These are phyloP conservation scores for Aspergillus pseudoviridinutans DNA, from an alignment of 2,329 filamentous ascomycete species.

Conservation along the genomic window DNA sequence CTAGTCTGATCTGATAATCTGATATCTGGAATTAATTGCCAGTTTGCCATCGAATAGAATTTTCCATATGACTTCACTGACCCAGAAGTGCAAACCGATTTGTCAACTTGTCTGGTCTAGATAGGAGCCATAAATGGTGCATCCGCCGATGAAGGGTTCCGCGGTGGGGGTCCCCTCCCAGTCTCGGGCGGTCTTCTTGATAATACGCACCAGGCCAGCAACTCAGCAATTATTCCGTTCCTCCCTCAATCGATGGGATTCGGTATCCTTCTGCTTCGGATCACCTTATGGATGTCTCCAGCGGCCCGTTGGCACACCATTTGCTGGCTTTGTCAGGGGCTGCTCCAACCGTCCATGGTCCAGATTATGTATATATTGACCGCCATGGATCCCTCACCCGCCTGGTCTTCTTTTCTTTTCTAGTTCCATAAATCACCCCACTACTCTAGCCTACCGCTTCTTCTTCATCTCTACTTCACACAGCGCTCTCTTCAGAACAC, in stretches of 20 bases:
- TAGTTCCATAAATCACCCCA: conserved; percentile 15
- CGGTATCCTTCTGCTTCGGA: conserved; percentile 35
- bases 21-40: background rate
- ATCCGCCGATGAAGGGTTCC: conserved; percentile 1
- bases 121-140: conserved; percentile 8
- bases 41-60: background rate
- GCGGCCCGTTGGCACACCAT: conserved; percentile 11
- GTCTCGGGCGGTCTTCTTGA: conserved; percentile 36
- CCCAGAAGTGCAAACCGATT: conserved; percentile 9
- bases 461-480: conserved; percentile 3
- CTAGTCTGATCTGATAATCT: background rate
- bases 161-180: conserved; percentile 18
- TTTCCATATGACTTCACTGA: conserved; percentile 3
- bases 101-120: conserved; percentile 18
- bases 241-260: conserved; percentile 31
- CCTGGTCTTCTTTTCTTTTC: conserved; percentile 4
- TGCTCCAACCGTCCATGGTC: background rate
- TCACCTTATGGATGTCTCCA: conserved; percentile 26
- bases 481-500: conserved; percentile 4
- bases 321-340: conserved; percentile 7
- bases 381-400: conserved; percentile 14
- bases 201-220: conserved; percentile 18
- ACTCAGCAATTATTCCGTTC: conserved; percentile 12
- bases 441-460: conserved; percentile 13
- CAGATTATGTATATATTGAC: conserved; percentile 14